phyloP scores from a whole-genome alignment of 306 rosid genomes.

The Lathyrus oleraceus region DNA sequence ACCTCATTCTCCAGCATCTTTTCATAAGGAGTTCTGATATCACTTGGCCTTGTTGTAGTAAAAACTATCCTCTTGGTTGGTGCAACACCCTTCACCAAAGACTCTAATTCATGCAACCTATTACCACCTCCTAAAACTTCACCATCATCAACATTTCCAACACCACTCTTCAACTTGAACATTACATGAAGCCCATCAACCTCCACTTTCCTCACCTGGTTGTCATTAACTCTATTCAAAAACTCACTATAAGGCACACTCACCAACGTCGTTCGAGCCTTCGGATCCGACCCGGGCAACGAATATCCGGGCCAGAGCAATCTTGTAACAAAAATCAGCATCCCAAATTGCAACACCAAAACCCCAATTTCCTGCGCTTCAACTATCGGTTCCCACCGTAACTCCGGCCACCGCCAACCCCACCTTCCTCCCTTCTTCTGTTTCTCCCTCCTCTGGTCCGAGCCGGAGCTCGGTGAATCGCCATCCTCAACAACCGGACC shows the following conservation, averaged over 20 bases:
- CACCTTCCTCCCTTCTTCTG: conserved; percentile 70
- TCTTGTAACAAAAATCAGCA: conserved; percentile 72
- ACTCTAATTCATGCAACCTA: conserved; percentile 59
- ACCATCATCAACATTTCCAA: conserved; percentile 42
- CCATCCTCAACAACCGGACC: conserved; percentile 46
- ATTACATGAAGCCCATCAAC: conserved; percentile 91
- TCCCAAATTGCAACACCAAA: conserved; percentile 73
- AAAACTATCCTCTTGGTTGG: conserved; percentile 78
- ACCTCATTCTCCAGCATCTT: conserved; percentile 92
- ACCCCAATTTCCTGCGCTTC: conserved; percentile 80
- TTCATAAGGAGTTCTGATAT: conserved; percentile 88
- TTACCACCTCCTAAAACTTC: conserved; percentile 50
- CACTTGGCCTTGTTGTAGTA: conserved; percentile 87
- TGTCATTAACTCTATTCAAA: conserved; percentile 65
- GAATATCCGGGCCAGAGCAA: conserved; percentile 77
- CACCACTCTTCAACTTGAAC: conserved; percentile 79
- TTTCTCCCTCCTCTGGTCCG: conserved; percentile 64
- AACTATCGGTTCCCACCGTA: conserved; percentile 87
- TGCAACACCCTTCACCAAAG: conserved; percentile 64
- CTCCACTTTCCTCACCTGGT: conserved; percentile 89
- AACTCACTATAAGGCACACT: conserved; percentile 91
- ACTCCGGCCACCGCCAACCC: conserved; percentile 80
- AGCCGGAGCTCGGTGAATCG: conserved; percentile 35
- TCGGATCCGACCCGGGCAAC: conserved; percentile 76
- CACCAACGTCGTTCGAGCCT: conserved; percentile 38